phyloP scores from a whole-genome alignment of 192 early-diverging fungal genomes.

The Rhizoclosmatium globosum region DNA sequence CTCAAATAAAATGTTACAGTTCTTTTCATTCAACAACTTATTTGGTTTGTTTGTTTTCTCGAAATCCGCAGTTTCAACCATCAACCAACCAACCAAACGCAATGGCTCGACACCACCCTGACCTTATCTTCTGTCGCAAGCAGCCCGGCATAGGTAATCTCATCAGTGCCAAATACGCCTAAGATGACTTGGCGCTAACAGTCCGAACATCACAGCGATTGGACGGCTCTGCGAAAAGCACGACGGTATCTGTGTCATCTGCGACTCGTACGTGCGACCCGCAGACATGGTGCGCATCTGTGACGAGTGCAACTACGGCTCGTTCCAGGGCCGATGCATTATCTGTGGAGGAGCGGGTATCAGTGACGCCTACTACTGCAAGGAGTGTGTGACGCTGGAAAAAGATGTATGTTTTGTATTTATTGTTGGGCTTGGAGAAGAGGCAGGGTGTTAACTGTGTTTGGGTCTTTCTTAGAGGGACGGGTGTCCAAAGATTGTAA shows the following conservation, averaged over 20 bases:
- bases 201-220: slow-evolving; percentile 63
- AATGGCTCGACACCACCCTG: slow-evolving; percentile 64
- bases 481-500: slow-evolving; percentile 98
- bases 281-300: slow-evolving; percentile 90
- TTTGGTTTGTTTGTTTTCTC: no score
- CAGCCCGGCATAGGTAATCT: slow-evolving; percentile 83
- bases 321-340: slow-evolving; percentile 88
- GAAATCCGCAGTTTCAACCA: no score
- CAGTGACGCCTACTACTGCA: slow-evolving; percentile 95
- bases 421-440: neutral
- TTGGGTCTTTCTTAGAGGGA: slow-evolving; percentile 67
- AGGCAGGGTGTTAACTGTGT: neutral
- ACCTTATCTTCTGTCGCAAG: slow-evolving; percentile 95
- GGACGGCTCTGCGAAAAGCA: slow-evolving; percentile 85
- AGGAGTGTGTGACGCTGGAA: slow-evolving; percentile 87
- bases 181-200: slow-evolving; percentile 8
- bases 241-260: slow-evolving; percentile 96
- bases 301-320: slow-evolving; percentile 97
- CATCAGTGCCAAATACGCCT: neutral
- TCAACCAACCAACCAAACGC: neutral
- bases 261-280: slow-evolving; percentile 94
- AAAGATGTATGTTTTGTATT: slow-evolving; percentile 74
- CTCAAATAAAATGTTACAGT: no score
- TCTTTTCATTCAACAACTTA: no score
- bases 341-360: slow-evolving; percentile 89